Evolutionary conservation across 1,284 basidiomycete genomes (phyloP), one percentile per base, ranked within the genome.

Genomic region (Boletus sp.): DNA sequence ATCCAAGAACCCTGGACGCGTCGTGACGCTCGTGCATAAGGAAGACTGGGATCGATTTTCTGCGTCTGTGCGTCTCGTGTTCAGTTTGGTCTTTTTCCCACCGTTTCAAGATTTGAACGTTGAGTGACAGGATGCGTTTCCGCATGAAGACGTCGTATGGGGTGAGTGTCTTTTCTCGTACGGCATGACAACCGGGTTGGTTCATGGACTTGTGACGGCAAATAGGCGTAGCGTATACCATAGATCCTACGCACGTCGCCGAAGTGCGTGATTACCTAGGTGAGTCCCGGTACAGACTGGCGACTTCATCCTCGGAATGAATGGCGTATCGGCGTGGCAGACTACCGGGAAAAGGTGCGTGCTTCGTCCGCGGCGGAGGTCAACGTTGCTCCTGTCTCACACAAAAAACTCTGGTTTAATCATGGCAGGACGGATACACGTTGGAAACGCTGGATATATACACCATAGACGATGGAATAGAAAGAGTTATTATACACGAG

Each of bases 1-100:
- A 10, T 9, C 19, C 7, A 68, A 92, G 88, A 83, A 79, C 59
- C 91, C 91, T 8, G 93, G 93, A 6, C 79, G 93, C n/a, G 94
- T 94, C 3, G 94, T 94, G 7, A 96, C 94, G 3, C 79, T 96
- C 6, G 81, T 95, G n/a, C 89, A 91, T 68, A 89, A 91, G 60
- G 84, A 88, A 72, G 90, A 94, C 58, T 96, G 93, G 93, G 86
- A 88, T 54, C 74, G 76, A 13, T 88, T 91, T 70, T 90, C 90
- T 19, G 78, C 72, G 25, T 82, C 83, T 25, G 90, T 90, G 64
- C 63, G 83, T 71, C 10, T 30, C 23, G 28, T 44, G 16, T 51
- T 19, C 10, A 6, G 33, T 10, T 37, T 49, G 19, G 6, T 0
- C 21, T 38, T 21, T 1, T 52, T 6, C 23, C 3, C 9, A 16